phyloP scores from a whole-genome alignment of 1,284 basidiomycete genomes.

The Rhodofomes roseus region DNA sequence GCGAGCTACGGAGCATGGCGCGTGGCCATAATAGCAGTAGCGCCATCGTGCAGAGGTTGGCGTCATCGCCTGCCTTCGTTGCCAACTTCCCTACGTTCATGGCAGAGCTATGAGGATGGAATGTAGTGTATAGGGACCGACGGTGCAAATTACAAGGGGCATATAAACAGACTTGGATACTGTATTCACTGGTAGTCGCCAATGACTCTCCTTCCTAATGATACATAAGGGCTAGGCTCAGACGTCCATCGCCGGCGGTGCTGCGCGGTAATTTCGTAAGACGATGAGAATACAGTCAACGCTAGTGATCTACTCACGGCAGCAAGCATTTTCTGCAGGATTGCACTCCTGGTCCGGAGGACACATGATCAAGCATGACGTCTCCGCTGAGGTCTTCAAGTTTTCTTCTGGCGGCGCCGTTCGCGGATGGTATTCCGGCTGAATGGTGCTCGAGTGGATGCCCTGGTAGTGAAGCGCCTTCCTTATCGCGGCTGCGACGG shows the following conservation, averaged over 20 bases:
- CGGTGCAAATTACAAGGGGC: not conserved
- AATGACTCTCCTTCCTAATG: not conserved
- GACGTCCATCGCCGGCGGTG: conserved; percentile 44
- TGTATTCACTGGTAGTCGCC: not conserved
- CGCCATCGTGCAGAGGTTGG: conserved; percentile 52
- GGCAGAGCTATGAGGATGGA: conserved; percentile 25
- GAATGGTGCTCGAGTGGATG: conserved; percentile 92
- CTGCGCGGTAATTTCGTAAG: conserved; percentile 24
- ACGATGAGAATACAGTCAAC: not conserved
- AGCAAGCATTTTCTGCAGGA: conserved; percentile 71
- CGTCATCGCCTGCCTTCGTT: conserved; percentile 60
- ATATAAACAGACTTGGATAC: conserved; percentile 1
- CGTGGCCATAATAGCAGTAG: conserved; percentile 45
- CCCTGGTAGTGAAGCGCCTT: conserved; percentile 85
- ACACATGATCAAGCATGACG: conserved; percentile 37
- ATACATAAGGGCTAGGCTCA: conserved; percentile 8
- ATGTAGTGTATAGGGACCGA: not conserved
- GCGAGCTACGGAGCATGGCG: conserved; percentile 50
- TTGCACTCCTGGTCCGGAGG: conserved; percentile 66
- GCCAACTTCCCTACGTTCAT: conserved; percentile 72
- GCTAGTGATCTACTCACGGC: conserved; percentile 53
- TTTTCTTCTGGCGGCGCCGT: conserved; percentile 40
- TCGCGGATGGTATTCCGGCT: conserved; percentile 66
- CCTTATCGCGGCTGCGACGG: conserved; percentile 81
- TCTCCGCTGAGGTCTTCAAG: conserved; percentile 33